phyloP scores from a whole-genome alignment of 164 flowering plant genomes.

The Cinnamomum micranthum region DNA sequence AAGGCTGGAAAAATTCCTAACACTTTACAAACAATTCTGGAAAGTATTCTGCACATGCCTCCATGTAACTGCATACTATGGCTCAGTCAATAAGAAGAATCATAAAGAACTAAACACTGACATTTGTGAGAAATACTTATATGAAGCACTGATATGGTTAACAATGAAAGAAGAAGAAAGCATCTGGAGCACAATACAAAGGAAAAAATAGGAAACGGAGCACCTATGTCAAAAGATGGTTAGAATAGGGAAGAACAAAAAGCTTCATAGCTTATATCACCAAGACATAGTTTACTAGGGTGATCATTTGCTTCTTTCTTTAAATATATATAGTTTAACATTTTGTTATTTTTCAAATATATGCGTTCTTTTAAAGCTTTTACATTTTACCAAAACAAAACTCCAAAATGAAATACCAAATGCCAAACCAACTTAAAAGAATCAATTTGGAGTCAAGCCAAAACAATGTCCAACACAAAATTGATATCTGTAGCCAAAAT shows the following conservation, averaged over 20 bases:
- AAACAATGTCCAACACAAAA: too few species aligned
- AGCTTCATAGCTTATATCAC: background rate
- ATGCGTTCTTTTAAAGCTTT: too few species aligned
- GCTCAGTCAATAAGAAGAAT: background rate
- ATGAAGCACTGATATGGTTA: background rate
- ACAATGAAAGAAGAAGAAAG: background rate
- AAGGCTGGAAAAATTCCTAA: constrained; percentile 74
- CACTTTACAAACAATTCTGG: constrained; percentile 66
- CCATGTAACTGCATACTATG: constrained; percentile 75
- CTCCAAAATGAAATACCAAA: too few species aligned
- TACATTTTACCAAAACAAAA: too few species aligned
- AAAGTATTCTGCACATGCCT: constrained; percentile 75
- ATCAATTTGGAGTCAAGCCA: too few species aligned
- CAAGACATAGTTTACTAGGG: too few species aligned
- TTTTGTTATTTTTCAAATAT: too few species aligned
- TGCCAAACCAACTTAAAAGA: too few species aligned
- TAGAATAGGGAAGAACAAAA: background rate
- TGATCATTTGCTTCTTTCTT: too few species aligned
- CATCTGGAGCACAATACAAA: background rate
- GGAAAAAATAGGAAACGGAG: background rate
- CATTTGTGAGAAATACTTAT: background rate
- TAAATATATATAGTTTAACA: too few species aligned
- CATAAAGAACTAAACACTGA: background rate
- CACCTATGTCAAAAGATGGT: background rate
- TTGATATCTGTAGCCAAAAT: too few species aligned